Percentiles rank a stretch among this genome's conserved stretches.
Evolutionary conservation across 148 eudicot species (phyloP).

Genomic region (Spergularia bocconei): DNA sequence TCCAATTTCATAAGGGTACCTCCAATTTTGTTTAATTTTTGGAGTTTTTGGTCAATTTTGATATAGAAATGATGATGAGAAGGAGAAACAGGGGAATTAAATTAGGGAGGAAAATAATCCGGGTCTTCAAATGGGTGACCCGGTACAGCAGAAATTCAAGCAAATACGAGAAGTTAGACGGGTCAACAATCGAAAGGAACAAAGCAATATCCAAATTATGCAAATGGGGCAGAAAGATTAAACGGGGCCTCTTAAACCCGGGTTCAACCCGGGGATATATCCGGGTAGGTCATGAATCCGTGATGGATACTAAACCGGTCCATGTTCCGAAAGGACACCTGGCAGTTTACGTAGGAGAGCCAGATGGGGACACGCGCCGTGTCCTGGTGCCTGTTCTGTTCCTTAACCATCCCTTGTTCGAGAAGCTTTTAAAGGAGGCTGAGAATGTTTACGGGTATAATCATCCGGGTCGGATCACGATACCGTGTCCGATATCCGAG

Average conservation of each 20-base stretch:
- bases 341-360: constrained; percentile 73
- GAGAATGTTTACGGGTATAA: constrained; percentile 67
- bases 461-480: constrained; percentile 74
- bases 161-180: constrained; percentile 26
- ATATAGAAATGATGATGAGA: constrained; percentile 14
- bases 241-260: constrained; percentile 23
- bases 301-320: background rate
- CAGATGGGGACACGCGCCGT: constrained; percentile 44
- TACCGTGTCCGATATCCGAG: constrained; percentile 68
- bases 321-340: constrained; percentile 70
- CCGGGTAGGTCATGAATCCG: constrained; percentile 38
- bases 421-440: constrained; percentile 51
- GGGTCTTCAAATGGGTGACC: constrained; percentile 41
- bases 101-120: constrained; percentile 42
- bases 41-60: background rate
- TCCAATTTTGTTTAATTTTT: background rate
- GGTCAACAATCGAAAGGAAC: constrained; percentile 15
- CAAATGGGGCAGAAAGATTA: constrained; percentile 41
- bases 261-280: constrained; percentile 28
- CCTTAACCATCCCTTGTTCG: constrained; percentile 79
- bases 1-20: background rate
- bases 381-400: constrained; percentile 73
- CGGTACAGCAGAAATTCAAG: constrained; percentile 15
- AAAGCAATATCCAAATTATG: constrained; percentile 31
- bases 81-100: constrained; percentile 41